Evolutionary conservation across 129 eudicot species (phyloP), one percentile per base, ranked within the genome.

Genomic region (Arctium lappa): DNA sequence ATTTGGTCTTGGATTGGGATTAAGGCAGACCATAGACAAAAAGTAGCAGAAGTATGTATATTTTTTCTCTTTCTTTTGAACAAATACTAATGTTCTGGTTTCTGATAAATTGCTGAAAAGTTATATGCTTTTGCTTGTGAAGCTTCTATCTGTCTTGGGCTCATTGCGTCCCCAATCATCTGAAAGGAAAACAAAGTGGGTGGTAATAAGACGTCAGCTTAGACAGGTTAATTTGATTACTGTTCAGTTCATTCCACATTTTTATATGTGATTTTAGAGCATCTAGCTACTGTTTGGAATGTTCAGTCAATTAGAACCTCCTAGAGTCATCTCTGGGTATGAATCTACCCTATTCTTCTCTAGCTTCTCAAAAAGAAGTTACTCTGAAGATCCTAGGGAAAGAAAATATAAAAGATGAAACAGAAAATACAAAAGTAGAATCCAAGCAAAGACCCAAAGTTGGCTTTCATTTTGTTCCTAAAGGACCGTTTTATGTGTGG

Each of bases 1-100:
- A 89, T 95, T 69, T 95, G 98, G 98, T 89, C 91, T 31, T 95
- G 98, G 98, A 79, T 90, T 53, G 98, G 98, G 75, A 91, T 95
- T 71, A 90, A 80, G 82, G 79, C 91, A 15, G 92, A 92, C 74
- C 86, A 89, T 82, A 89, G 97, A 80, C 91, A 84, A 77, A 95
- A 95, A 95, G 97, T 95, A 68, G 97, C 97, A 53, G 98, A 95
- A 87, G 98, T 95, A 86, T 37, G 80, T 66, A 29, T 79, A 83
- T 60, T 8, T 60, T 37, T 27, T 62, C 40, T 7, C 63, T 48
- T 48, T 48, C 34, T 70, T 30, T 53, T 60, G 2, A 33, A 36
- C 46, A 76, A 10, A 4, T 73, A 73, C 40, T 36, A 46, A 10
- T 53, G 69, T 29, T 33, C 39, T 70, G 48, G 68, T 68, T 62